Percentiles rank a stretch among this genome's conserved stretches.
Evolutionary conservation across 2,329 filamentous ascomycete genomes (phyloP).

Genomic region (Aplosporella prunicola): DNA sequence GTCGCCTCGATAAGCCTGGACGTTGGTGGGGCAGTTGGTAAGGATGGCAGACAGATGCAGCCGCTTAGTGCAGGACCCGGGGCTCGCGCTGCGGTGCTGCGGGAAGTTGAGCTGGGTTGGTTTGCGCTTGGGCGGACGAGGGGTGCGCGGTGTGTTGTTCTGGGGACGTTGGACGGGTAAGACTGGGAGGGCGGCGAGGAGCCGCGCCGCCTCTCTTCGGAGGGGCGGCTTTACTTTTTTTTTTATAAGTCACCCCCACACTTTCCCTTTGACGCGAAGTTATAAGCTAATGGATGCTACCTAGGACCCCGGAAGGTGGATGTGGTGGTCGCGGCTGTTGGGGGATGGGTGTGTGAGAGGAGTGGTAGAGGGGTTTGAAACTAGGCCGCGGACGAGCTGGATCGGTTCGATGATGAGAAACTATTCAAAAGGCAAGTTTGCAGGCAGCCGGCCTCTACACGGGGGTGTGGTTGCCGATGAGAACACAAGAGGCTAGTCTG

Average conservation of each 20-base stretch:
- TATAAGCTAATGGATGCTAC: background rate
- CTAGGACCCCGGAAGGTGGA: no score
- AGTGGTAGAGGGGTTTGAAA: background rate
- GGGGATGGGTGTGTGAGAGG: background rate
- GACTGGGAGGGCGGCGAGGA: constrained; percentile 11
- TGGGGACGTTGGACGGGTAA: constrained; percentile 5
- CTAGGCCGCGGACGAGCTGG: background rate
- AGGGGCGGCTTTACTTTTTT: constrained; percentile 3
- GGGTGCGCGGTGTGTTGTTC: background rate
- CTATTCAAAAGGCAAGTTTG: constrained; percentile 8
- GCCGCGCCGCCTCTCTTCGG: constrained; percentile 7
- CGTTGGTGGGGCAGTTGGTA: background rate
- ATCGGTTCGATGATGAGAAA: constrained; percentile 10
- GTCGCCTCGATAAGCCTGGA: background rate
- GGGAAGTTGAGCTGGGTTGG: background rate
- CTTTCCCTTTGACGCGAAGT: background rate
- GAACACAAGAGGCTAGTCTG: constrained; percentile 6
- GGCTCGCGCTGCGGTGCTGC: background rate
- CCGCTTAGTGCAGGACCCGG: background rate
- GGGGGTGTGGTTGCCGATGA: constrained; percentile 2
- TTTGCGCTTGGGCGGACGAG: background rate
- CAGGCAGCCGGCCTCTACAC: constrained; percentile 1
- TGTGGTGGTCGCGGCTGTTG: background rate
- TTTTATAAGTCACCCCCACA: constrained; percentile 10
- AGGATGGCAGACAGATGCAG: constrained; percentile 1